Evolutionary conservation across 257 asterid genomes (phyloP), one percentile per base, ranked within the genome.

Genomic region (Verbena officinalis): DNA sequence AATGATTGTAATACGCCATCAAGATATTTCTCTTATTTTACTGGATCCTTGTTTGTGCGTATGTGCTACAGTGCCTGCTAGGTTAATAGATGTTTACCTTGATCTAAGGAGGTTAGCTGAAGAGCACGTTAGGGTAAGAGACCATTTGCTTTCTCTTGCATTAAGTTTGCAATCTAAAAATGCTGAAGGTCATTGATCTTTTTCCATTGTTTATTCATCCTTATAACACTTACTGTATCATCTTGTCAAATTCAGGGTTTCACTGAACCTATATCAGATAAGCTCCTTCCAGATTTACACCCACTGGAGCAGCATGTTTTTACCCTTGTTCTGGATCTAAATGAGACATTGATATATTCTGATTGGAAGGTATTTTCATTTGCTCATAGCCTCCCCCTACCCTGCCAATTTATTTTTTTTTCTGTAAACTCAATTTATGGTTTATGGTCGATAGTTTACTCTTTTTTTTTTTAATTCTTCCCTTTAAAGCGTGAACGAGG

Each of bases 281-380:
- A 87, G 83, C 97, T 93, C 57, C 90, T 90, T 31, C 95, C 96
- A 22, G 99, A 90, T 76, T 75, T 93, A 75, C 85, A 85, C 64
- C 95, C 96, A 39, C 11, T 78, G 79, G 97, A 90, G 84, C 87
- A 81, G 51, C 91, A 86, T 77, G 92, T 84, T 40, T 81, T 84
- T 60, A 93, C 99, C 58, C 80, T 93, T 60, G 97, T 93, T 59
- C 95, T 93, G 24, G 97, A 93, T 80, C 80, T 90, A 39, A 87
- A 88, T 57, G 97, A 93, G 72, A 93, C 97, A 8, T 73, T 93
- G 79, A 68, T 90, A 67, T 81, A 73, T 75, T 82, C 92, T 69
- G 97, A 90, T 57, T 93, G 99, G 99, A 87, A 78, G 88, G 99
- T 87, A 75, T 22, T 52, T 56, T 45, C 24, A 16, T 67, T 14